Base-by-base conservation (phyloP, 2,329 filamentous ascomycete species). In the Stagonosporopsis rhizophila region DNA sequence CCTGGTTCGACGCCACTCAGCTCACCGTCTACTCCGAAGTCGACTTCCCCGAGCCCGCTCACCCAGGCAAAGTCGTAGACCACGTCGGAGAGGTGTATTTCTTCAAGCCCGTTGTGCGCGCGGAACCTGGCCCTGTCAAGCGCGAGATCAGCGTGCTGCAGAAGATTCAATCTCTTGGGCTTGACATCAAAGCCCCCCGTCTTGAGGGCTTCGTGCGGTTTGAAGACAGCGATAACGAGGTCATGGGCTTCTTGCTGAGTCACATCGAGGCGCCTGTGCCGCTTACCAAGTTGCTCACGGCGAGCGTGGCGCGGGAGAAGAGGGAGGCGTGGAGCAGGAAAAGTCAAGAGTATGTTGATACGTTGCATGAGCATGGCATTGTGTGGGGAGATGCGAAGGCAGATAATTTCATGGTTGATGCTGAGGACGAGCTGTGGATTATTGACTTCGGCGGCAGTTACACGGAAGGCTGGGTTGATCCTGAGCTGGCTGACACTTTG, bases 361-460 rank as follows among this genome's bases (percentile, higher is more conserved):
- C 30, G 0, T 39, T 66, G 20, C 60, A 66, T 23, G 40, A 57
- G 23, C 46, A 66, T n/a, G 37, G 51, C 7, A 66, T 66, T 42
- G 41, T 69, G 2, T 71, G 67, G 65, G 67, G 68, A n/a, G 68
- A 72, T 45, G 66, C 63, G 2, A 72, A 72, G 37, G 61, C 67
- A 25, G 65, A 69, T 39, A 78, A 79, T 37, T 69, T 80, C 52
- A 61, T 79, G 50, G 72, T 80, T 32, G 75, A 79, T 56, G 62
- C 56, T 20, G 38, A 74, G 42, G 67, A 79, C 51, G 61, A 68
- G 34, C 69, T 72, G 37, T 78, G 72, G 75, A 68, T 79, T 17
- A 75, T 78, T 52, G 75, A 76, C 61, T 78, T 80, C 56, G 75
- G 73, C 1, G 76, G 75, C 27, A 73, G 76, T 34, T 77, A 71